Base-by-base conservation (phyloP, 2,329 filamentous ascomycete species). In the Apiospora aurea region DNA sequence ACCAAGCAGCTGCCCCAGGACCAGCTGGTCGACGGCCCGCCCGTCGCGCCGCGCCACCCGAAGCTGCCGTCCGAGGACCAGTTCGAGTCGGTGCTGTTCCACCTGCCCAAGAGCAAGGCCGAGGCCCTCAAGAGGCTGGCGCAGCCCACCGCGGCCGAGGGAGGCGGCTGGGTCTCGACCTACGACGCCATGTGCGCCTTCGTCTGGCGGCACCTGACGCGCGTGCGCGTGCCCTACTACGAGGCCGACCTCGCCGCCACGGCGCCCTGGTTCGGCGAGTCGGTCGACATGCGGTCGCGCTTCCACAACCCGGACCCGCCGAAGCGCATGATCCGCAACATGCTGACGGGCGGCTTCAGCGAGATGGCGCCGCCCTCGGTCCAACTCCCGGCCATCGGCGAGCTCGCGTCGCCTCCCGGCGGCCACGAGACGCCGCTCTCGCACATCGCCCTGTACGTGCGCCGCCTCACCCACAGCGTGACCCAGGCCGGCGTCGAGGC, bases 151-250 rank as follows among this genome's bases (percentile, higher is more conserved):
- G 66, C 75, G 0, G 81, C 81, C n/a, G 53, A 21, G 26, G 53
- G 29, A 5, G 26, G 26, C 2, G 80, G 77, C 8, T 85, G 83
- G 83, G 80, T 86, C 43, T 86, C 84, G 6, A 86, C 82, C 2
- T 86, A 85, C 73, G 85, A 86, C 68, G 83, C 83, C n/a, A 80
- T 82, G 71, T 78, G 79, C 1, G 83, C 84, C 13, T 81, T 82
- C 57, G 78, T 86, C 10, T 85, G 84, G 83, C 82, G 84, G 1
- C 76, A 76, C 5, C 71, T 85, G 0, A 79, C 82, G 2, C 78
- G 80, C 2, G 75, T 82, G 6, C 80, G 83, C 10, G 79, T 79
- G 0, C 76, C 77, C 0, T 41, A 82, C 0, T 85, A 81, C 74
- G 78, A 81, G 0, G 73, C 79, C 0, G 79, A 81, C 44, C 75